Conservation (phyloP, 75 land plant species). For the Larix kaempferi region DNA sequence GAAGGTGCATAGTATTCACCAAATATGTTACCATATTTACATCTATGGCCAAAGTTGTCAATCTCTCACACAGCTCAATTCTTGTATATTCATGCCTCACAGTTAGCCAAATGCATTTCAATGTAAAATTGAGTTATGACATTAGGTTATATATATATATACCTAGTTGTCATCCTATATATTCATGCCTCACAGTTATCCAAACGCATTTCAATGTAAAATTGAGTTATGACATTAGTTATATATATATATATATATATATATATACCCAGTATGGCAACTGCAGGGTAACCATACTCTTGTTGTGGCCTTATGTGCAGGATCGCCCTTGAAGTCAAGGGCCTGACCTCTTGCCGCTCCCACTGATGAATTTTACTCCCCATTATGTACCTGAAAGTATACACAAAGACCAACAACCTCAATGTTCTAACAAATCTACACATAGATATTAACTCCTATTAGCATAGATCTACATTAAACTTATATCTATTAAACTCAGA, state of each 20-base stretch:
- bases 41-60: constrained; percentile 74
- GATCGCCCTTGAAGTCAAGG: constrained; percentile 60
- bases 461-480: too few relatives aligned
- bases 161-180: too few relatives aligned
- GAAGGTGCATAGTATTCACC: constrained; percentile 42
- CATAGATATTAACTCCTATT: not conserved
- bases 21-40: constrained; percentile 75
- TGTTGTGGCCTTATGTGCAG: constrained; percentile 60
- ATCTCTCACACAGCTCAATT: constrained; percentile 73
- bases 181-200: not conserved
- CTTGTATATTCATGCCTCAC: too few relatives aligned
- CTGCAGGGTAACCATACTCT: constrained; percentile 76
- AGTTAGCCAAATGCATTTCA: too few relatives aligned
- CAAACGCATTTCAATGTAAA: not conserved
- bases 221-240: too few relatives aligned
- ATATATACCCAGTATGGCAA: constrained; percentile 54
- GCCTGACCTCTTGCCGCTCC: constrained; percentile 29
- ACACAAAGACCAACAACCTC: not conserved
- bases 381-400: constrained; percentile 1
- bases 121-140: too few relatives aligned
- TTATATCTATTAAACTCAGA: too few relatives aligned
- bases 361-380: not conserved
- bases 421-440: not conserved
- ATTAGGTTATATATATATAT: too few relatives aligned
- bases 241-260: too few relatives aligned